Base-by-base conservation (phyloP, 2,329 filamentous ascomycete species). In the Didymella sp. region DNA sequence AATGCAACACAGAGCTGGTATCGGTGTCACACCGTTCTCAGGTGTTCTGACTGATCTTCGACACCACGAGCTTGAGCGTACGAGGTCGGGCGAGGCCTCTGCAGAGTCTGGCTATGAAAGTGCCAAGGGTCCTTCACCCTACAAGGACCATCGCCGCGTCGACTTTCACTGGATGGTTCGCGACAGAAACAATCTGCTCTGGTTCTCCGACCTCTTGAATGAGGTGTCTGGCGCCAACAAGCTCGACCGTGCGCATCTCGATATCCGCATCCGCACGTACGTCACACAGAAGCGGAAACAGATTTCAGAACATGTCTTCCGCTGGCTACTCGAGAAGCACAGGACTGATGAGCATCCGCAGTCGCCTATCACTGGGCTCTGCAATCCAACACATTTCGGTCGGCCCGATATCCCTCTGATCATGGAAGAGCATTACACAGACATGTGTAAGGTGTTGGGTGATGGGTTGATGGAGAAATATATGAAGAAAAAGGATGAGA, bases 101-200 rank as follows among this genome's bases (percentile, higher is more conserved):
- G 24, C 56, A 2, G 52, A 63, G 6, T 58, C 55, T 2, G 58
- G 49, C 7, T 41, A 45, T 47, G 56, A 59, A 27, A 46, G 58
- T 24, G 42, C 42, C 15, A 51, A 58, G 15, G 44, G 59, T 1
- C 31, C 49, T 19, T 64, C 66, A 4, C 68, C 65, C 2, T 78
- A 77, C 28, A 66, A 73, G 1, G 62, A 73, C 21, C 80, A 82
- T 60, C 79, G 83, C 30, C 78, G 83, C 4, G 80, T 85, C 1
- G 84, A 86, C 63, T 85, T 86, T 56, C 83, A 86, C 70, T 86
- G 84, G 84, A 84, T 83, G 60, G 83, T 86, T 0, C 81, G 83
- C 21, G 83, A 86, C 43, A 78, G 79, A 53, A 85, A 85, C 68
- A 78, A 83, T 47, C 77, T 86, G 0, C 75, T 82, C 3, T 86